Percentiles rank a stretch among this genome's conserved stretches.
These are phyloP conservation scores for Verticillium isaacii DNA, from an alignment of 2,329 filamentous ascomycete genomes.

Conservation along the genomic window DNA sequence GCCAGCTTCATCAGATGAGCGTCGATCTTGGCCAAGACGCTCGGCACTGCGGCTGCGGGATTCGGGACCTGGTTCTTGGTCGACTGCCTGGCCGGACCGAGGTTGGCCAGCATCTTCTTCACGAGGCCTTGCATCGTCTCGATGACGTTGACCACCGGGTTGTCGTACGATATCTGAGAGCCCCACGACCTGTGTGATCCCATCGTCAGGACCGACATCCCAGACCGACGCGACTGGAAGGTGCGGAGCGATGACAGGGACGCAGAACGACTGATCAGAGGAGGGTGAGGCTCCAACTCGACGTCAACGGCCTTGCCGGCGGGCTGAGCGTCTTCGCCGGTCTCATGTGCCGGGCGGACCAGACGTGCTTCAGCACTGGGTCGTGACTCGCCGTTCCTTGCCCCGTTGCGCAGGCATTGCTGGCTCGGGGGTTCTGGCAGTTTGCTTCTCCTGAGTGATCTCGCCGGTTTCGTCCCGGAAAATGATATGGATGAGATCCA, in stretches of 20 bases:
- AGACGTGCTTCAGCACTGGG: too few relatives aligned
- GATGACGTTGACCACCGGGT: background rate
- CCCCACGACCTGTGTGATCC: background rate
- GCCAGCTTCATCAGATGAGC: background rate
- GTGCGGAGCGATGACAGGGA: background rate
- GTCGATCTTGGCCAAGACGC: background rate
- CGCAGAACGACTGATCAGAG: background rate
- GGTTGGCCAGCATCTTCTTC: background rate
- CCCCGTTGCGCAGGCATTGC: too few relatives aligned
- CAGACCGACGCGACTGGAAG: background rate
- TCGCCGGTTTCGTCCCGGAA: too few relatives aligned
- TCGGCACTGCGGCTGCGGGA: background rate
- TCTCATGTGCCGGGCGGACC: too few relatives aligned
- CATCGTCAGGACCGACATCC: background rate
- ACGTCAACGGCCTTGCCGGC: too few relatives aligned
- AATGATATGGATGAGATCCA: too few relatives aligned
- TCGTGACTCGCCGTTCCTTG: too few relatives aligned
- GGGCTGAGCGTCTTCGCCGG: too few relatives aligned
- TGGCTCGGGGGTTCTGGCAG: too few relatives aligned
- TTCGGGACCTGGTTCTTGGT: background rate
- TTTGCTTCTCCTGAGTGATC: too few relatives aligned
- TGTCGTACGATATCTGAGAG: background rate
- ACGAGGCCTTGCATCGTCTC: background rate
- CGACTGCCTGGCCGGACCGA: too few relatives aligned
- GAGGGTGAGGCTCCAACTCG: background rate